Conservation (phyloP, 2,329 filamentous ascomycete genomes). For the Emergomyces pasteurianus region DNA sequence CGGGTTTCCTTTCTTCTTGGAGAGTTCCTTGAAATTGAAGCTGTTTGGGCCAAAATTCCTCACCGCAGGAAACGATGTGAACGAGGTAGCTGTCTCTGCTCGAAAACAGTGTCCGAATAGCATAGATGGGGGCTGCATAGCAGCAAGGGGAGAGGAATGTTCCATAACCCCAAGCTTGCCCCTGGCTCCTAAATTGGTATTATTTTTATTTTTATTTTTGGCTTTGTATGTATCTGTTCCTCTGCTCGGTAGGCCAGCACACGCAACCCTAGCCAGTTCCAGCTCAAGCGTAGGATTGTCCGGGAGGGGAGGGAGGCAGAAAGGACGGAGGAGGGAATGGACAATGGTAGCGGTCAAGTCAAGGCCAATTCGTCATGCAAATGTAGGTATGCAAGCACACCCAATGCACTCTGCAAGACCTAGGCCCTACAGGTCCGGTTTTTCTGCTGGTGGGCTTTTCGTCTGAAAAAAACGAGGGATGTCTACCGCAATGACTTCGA, state of each 20-base stretch:
- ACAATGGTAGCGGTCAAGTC: not conserved
- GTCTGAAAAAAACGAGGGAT: not conserved
- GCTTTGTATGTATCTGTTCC: not conserved
- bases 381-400: not conserved
- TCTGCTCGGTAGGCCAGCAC: slow-evolving; percentile 1
- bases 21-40: slow-evolving; percentile 66
- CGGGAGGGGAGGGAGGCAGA: not conserved
- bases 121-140: slow-evolving; percentile 66
- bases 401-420: not conserved
- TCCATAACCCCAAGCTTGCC: slow-evolving; percentile 59
- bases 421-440: not conserved
- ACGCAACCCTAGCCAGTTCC: not conserved
- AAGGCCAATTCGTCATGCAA: not conserved
- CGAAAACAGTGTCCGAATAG: slow-evolving; percentile 52
- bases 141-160: slow-evolving; percentile 84
- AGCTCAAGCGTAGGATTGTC: not conserved
- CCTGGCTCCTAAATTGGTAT: not conserved
- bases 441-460: not conserved
- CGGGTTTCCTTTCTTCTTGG: slow-evolving; percentile 53
- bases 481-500: slow-evolving; percentile 3
- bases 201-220: not conserved
- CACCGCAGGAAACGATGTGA: slow-evolving; percentile 40
- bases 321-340: not conserved
- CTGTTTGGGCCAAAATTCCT: slow-evolving; percentile 48
- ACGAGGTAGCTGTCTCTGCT: slow-evolving; percentile 43